These are phyloP conservation scores for Tillandsia leiboldiana DNA, from an alignment of 176 grass and related monocot genomes.

Conservation along the genomic window DNA sequence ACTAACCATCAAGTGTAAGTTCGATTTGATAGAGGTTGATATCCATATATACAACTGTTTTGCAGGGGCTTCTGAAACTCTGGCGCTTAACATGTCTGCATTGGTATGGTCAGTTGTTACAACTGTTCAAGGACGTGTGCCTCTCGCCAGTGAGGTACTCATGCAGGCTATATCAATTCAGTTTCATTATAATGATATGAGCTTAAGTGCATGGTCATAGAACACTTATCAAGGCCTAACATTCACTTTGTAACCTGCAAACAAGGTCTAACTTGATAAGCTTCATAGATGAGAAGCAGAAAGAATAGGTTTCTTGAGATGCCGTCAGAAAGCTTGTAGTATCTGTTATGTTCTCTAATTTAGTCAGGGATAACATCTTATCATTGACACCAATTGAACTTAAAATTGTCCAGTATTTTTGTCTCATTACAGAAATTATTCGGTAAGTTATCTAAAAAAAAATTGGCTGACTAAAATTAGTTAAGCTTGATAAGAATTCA, in stretches of 20 bases:
- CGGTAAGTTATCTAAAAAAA: no score
- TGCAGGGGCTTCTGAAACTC: constrained; percentile 88
- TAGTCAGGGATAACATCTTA: neutral
- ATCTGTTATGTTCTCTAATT: neutral
- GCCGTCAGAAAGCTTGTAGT: neutral
- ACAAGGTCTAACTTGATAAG: neutral
- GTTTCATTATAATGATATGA: constrained; percentile 4
- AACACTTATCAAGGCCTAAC: neutral
- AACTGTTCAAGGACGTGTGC: constrained; percentile 73
- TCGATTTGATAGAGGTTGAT: no score
- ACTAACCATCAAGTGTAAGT: neutral
- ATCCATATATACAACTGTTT: neutral
- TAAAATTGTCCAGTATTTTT: neutral
- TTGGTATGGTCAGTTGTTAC: constrained; percentile 88
- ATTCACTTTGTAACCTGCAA: neutral
- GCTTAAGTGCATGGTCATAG: neutral
- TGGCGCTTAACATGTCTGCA: constrained; percentile 91
- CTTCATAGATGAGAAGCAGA: neutral
- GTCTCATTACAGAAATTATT: no score
- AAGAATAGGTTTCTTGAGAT: neutral
- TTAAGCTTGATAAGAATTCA: neutral
- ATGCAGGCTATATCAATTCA: constrained; percentile 12
- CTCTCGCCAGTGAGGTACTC: constrained; percentile 94
- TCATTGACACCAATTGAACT: neutral
- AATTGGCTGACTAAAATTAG: no score